A percentile compares a stretch with the other conserved stretches of the same genome.
phyloP scores from a whole-genome alignment of 2,329 filamentous ascomycete species.

The Hansfordia pulvinata region DNA sequence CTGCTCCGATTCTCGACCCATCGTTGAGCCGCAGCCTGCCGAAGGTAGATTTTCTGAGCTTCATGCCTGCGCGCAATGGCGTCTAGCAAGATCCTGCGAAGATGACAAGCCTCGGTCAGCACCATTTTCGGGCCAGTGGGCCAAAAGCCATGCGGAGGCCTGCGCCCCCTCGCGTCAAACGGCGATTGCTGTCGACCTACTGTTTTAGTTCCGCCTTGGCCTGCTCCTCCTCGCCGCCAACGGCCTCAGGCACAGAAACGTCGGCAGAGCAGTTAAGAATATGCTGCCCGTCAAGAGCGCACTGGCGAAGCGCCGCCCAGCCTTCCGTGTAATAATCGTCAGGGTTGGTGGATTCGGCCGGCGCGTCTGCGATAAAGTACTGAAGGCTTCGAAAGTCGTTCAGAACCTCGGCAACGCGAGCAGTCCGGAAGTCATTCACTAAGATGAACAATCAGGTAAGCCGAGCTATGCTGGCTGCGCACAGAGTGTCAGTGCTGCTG shows the following conservation, averaged over 20 bases:
- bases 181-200: constrained; percentile 23
- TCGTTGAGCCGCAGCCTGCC: constrained; percentile 44
- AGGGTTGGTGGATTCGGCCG: constrained; percentile 36
- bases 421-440: constrained; percentile 48
- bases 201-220: constrained; percentile 48
- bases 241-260: constrained; percentile 38
- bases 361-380: constrained; percentile 45
- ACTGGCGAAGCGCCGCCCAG: constrained; percentile 48
- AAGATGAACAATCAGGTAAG: too few species aligned
- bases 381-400: constrained; percentile 48
- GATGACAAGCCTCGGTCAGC: constrained; percentile 1
- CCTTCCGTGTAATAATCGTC: constrained; percentile 52
- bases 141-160: too few species aligned
- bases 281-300: constrained; percentile 46
- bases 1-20: constrained; percentile 42
- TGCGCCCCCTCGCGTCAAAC: too few species aligned
- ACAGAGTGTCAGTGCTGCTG: not conserved
- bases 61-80: constrained; percentile 48
- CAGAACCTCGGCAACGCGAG: constrained; percentile 47
- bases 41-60: constrained; percentile 49
- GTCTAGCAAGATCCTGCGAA: constrained; percentile 39
- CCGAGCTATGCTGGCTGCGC: too few species aligned
- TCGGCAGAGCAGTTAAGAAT: constrained; percentile 53
- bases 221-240: constrained; percentile 44
- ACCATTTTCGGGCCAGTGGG: too few species aligned